Conservation (phyloP, 805 yeast species). For the Tetrapisispora fleetii region DNA sequence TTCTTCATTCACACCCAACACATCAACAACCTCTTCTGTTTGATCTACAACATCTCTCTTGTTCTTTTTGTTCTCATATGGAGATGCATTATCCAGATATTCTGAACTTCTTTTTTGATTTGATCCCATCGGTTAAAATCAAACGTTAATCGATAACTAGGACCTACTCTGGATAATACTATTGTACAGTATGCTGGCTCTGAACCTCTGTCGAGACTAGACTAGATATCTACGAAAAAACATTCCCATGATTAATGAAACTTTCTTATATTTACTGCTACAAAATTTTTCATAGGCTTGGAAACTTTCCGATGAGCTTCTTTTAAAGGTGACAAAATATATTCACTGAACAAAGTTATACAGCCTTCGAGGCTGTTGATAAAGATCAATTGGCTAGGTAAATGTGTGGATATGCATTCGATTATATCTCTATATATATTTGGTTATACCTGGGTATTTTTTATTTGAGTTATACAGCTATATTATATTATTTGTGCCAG, state of each 20-base stretch:
- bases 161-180: background rate
- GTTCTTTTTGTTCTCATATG: background rate
- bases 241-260: too few relatives aligned
- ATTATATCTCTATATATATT: too few relatives aligned
- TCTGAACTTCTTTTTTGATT: background rate
- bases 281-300: background rate
- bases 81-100: background rate
- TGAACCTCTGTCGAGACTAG: too few relatives aligned
- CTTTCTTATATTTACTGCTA: background rate
- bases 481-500: too few relatives aligned
- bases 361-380: background rate
- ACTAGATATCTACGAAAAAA: too few relatives aligned
- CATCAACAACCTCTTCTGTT: too few relatives aligned
- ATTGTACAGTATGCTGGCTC: too few relatives aligned
- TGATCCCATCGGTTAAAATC: background rate
- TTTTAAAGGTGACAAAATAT: background rate
- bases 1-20: background rate
- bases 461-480: too few relatives aligned
- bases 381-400: too few relatives aligned
- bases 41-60: background rate
- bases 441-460: too few relatives aligned
- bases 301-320: constrained; percentile 1
- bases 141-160: background rate
- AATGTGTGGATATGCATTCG: too few relatives aligned
- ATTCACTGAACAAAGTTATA: background rate